Conservation (phyloP, 305 asterid species). For the Plantago coronopus region DNA sequence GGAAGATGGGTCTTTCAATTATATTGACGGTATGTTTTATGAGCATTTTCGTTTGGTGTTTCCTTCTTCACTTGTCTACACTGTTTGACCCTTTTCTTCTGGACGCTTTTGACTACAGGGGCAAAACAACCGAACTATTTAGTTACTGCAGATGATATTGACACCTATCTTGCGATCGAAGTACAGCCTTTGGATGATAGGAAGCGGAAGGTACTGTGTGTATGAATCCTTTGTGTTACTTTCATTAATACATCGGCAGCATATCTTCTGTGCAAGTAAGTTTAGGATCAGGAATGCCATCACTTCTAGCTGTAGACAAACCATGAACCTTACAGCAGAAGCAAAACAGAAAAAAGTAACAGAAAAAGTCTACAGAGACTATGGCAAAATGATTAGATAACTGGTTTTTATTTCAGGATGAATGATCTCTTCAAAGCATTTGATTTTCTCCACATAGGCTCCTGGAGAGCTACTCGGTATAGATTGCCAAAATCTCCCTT, state of each 20-base stretch:
- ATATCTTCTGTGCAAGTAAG: too few relatives aligned
- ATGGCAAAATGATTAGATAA: too few relatives aligned
- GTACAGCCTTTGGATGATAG: constrained; percentile 96
- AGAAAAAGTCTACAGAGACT: too few relatives aligned
- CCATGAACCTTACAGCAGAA: neutral
- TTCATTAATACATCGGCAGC: neutral
- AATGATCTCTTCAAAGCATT: too few relatives aligned
- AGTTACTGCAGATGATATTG: constrained; percentile 91
- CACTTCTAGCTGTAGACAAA: too few relatives aligned
- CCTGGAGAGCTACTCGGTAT: neutral
- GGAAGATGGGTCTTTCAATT: constrained; percentile 93
- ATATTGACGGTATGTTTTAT: constrained; percentile 69
- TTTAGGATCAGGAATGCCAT: too few relatives aligned
- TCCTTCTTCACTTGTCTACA: constrained; percentile 15
- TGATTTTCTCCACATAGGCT: too few relatives aligned
- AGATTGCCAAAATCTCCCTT: too few relatives aligned
- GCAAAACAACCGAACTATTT: constrained; percentile 95
- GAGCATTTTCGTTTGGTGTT: constrained; percentile 18
- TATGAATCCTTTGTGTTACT: constrained; percentile 3
- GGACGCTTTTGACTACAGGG: constrained; percentile 47
- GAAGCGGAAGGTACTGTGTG: constrained; percentile 75
- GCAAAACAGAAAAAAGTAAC: neutral
- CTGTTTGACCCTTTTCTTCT: constrained; percentile 24
- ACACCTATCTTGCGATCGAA: constrained; percentile 90
- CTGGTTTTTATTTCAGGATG: neutral